Conservation (phyloP, 1,139 yeast genomes). For the Geotrichum citri-aurantii region DNA sequence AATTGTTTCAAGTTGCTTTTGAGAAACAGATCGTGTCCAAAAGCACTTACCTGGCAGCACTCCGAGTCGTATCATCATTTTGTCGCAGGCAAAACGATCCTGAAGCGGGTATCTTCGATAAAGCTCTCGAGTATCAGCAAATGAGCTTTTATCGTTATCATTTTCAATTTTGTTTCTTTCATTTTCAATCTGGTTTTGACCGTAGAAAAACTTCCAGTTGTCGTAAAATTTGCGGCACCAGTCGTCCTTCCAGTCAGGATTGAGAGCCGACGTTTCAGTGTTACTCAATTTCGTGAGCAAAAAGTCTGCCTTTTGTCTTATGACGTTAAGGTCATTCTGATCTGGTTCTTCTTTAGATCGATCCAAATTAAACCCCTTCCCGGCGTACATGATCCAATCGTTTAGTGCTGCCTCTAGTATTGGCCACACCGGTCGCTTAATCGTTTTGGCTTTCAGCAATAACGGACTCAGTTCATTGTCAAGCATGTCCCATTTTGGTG, state of each 20-base stretch:
- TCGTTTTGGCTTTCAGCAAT: background rate
- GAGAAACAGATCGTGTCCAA: background rate
- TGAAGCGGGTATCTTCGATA: background rate
- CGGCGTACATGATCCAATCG: background rate
- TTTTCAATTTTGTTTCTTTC: background rate
- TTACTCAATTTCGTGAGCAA: background rate
- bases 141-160: background rate
- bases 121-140: background rate
- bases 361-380: background rate
- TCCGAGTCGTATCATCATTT: background rate
- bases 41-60: background rate
- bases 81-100: background rate
- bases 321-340: background rate
- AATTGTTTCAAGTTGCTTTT: background rate
- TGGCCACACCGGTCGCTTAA: background rate
- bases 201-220: background rate
- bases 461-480: background rate
- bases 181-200: background rate
- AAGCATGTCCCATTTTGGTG: background rate
- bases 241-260: background rate
- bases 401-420: background rate
- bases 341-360: background rate
- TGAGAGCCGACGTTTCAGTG: background rate
- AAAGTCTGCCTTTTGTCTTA: background rate
- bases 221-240: background rate